Conservation (phyloP, 768 basidiomycete genomes). For the Pleurotus sapidus region DNA sequence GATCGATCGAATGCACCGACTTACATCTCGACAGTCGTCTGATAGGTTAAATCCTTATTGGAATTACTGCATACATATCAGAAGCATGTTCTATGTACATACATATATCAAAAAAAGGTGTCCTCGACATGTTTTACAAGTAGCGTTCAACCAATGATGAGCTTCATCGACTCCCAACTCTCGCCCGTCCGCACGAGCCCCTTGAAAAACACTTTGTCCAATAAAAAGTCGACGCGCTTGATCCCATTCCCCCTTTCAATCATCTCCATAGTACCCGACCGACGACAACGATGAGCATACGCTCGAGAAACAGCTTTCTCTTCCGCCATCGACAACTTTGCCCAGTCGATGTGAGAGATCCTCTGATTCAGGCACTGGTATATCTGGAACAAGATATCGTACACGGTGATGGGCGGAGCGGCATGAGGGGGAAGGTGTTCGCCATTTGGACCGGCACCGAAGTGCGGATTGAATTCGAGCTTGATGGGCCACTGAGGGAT, state of each 20-base stretch:
- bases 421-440: constrained; percentile 10
- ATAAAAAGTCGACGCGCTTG: constrained; percentile 59
- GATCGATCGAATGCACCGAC: too few relatives aligned
- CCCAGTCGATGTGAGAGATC: constrained; percentile 41
- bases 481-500: constrained; percentile 64
- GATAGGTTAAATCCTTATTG: too few relatives aligned
- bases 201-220: constrained; percentile 42
- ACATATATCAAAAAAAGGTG: too few relatives aligned
- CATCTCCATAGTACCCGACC: constrained; percentile 24
- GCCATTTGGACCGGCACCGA: constrained; percentile 13
- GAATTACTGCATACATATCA: too few relatives aligned
- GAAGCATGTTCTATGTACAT: too few relatives aligned
- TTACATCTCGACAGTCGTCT: too few relatives aligned
- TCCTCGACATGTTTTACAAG: background rate
- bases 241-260: constrained; percentile 47
- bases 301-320: constrained; percentile 31
- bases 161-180: constrained; percentile 31
- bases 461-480: constrained; percentile 34
- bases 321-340: constrained; percentile 22
- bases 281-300: constrained; percentile 35
- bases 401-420: constrained; percentile 46
- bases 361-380: constrained; percentile 43
- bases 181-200: constrained; percentile 42
- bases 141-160: constrained; percentile 19
- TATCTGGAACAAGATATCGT: constrained; percentile 55